A percentile compares a stretch with the other conserved stretches of the same genome.
phyloP scores from a whole-genome alignment of 257 asterid species.

The Nicotiana sylvestris region DNA sequence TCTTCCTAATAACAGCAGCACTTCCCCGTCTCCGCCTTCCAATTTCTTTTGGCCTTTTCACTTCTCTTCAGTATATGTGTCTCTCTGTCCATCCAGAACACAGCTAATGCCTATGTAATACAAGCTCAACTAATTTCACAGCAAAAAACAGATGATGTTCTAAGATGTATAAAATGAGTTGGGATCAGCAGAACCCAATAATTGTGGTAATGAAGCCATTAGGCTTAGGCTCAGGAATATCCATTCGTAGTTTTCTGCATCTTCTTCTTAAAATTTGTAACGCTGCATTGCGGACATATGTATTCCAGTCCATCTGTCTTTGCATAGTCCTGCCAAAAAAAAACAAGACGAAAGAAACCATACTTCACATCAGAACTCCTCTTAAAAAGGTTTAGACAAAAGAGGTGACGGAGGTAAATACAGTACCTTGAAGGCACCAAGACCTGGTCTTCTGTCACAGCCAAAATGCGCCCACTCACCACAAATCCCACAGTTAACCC shows the following conservation, averaged over 20 bases:
- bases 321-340: conserved; percentile 77
- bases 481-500: conserved; percentile 97
- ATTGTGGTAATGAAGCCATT: background rate
- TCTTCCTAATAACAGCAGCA: background rate
- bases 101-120: background rate
- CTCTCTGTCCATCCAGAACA: conserved; percentile 7
- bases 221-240: conserved; percentile 40
- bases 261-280: conserved; percentile 80
- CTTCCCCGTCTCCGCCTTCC: background rate
- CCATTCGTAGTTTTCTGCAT: conserved; percentile 62
- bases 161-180: background rate
- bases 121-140: background rate
- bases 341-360: background rate
- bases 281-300: conserved; percentile 97
- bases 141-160: background rate
- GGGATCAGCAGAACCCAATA: background rate
- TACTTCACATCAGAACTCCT: background rate
- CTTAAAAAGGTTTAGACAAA: background rate
- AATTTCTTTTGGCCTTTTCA: background rate
- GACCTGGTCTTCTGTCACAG: conserved; percentile 91
- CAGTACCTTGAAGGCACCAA: conserved; percentile 92
- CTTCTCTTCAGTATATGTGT: background rate
- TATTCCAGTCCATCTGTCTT: conserved; percentile 98
- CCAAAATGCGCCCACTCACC: conserved; percentile 99
- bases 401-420: conserved; percentile 8